Evolutionary conservation across 306 rosid genomes (phyloP), one percentile per base, ranked within the genome.

Genomic region (Rosa rugosa): DNA sequence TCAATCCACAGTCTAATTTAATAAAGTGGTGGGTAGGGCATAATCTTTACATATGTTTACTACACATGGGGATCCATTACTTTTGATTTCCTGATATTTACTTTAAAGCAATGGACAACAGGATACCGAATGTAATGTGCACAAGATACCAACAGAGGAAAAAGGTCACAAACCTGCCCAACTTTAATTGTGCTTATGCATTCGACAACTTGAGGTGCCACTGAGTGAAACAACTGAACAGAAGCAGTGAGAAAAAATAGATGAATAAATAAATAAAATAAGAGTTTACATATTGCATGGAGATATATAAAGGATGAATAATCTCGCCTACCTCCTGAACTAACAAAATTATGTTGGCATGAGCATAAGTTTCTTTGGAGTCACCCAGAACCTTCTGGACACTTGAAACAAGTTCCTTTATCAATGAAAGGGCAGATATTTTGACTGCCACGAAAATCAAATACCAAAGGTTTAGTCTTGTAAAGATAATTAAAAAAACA

Each of bases 111-210:
- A 14, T 8, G 4, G 11, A 40, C 20, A 56, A 4, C 16, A n/a
- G 12, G 23, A 65, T 62, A 63, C 31, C n/a, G 72, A 65, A 72
- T 36, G 11, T 40, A 66, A 72, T 20, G 22, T 49, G 22, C 56
- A 83, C 46, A 18, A 53, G 69, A 72, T 51, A 66, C 22, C 47
- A 70, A 79, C 68, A 40, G 68, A 80, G 80, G 54, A 41, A 17
- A 65, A 38, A 49, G 68, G 51, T 46, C 82, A 49, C 89, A 51
- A 69, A 95, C 99, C 98, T 92, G 99, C 25, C 96, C 97, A 74
- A 95, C 90, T 81, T 92, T 95, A 64, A 95, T 81, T 13, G 94
- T 95, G 81, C 84, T 84, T 65, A 92, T 87, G 87, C 99, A 91
- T 49, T 88, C 84, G 13, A 91, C 80, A 72, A 95, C 60, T 81